A percentile compares a stretch with the other conserved stretches of the same genome.
Evolutionary conservation across 2,329 filamentous ascomycete species (phyloP).

Genomic region (Exophiala lecanii-corni): DNA sequence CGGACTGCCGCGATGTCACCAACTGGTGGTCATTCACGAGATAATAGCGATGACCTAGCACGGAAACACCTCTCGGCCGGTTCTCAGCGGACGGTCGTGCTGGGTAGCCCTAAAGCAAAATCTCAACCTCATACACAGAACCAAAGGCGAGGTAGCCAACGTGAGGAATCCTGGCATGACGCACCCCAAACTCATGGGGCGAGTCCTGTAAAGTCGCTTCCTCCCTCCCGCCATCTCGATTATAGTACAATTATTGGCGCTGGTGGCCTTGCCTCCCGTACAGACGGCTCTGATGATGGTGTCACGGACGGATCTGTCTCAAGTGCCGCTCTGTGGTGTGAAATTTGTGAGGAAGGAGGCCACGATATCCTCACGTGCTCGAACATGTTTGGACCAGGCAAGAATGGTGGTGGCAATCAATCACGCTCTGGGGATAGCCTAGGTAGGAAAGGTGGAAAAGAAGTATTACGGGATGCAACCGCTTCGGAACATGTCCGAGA

Average conservation of each 20-base stretch:
- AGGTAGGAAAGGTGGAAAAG: constrained; percentile 15
- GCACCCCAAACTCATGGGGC: neutral
- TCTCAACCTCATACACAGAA: no score
- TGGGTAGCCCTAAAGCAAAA: constrained; percentile 6
- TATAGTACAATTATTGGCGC: constrained; percentile 30
- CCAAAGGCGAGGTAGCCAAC: neutral
- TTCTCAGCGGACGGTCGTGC: constrained; percentile 23
- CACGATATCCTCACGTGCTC: constrained; percentile 94
- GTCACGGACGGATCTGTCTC: constrained; percentile 64
- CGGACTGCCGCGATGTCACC: constrained; percentile 16
- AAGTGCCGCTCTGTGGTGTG: constrained; percentile 65
- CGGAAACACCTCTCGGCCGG: constrained; percentile 21
- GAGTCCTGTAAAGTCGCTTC: neutral
- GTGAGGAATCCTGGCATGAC: constrained; percentile 4
- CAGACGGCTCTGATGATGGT: constrained; percentile 10
- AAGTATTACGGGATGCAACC: constrained; percentile 14
- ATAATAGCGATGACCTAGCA: constrained; percentile 20
- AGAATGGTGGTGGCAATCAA: constrained; percentile 1
- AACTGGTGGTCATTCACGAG: constrained; percentile 39
- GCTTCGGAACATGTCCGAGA: neutral
- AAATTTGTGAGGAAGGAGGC: constrained; percentile 87
- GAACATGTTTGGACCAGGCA: constrained; percentile 63
- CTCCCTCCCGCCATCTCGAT: constrained; percentile 4
- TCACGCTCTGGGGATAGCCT: constrained; percentile 2
- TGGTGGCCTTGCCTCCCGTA: constrained; percentile 43